phyloP scores from a whole-genome alignment of 768 basidiomycete genomes.

The Lentinus brumalis region DNA sequence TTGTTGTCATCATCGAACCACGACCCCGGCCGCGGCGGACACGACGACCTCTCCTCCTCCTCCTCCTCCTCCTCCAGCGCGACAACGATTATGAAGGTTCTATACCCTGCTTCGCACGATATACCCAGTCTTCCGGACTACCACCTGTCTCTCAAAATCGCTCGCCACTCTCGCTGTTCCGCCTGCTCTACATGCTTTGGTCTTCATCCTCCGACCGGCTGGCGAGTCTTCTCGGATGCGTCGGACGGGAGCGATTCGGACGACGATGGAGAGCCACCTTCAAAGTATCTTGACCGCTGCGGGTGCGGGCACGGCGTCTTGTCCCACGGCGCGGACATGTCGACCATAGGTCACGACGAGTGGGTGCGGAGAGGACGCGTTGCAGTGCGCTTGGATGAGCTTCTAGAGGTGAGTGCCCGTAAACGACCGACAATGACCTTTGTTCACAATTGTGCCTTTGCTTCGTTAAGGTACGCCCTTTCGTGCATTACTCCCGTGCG shows the following conservation, averaged over 20 bases:
- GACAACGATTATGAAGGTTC: constrained; percentile 51
- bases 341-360: constrained; percentile 58
- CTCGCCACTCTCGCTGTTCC: constrained; percentile 76
- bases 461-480: background rate
- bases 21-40: background rate
- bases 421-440: background rate
- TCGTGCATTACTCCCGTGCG: background rate
- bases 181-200: constrained; percentile 68
- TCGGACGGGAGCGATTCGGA: constrained; percentile 72
- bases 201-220: constrained; percentile 62
- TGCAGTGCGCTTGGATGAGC: constrained; percentile 79
- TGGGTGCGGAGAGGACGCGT: constrained; percentile 72
- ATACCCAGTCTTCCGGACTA: constrained; percentile 49
- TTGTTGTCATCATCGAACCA: background rate
- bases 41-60: no score
- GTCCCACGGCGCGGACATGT: constrained; percentile 68
- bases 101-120: constrained; percentile 67
- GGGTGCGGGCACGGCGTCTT: constrained; percentile 67
- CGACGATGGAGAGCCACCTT: constrained; percentile 55
- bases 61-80: background rate
- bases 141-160: constrained; percentile 72
- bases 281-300: constrained; percentile 59
- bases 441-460: background rate
- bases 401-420: constrained; percentile 63
- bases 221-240: constrained; percentile 52